These are phyloP conservation scores for Primulina tabacum DNA, from an alignment of 257 asterid genomes.

Conservation along the genomic window DNA sequence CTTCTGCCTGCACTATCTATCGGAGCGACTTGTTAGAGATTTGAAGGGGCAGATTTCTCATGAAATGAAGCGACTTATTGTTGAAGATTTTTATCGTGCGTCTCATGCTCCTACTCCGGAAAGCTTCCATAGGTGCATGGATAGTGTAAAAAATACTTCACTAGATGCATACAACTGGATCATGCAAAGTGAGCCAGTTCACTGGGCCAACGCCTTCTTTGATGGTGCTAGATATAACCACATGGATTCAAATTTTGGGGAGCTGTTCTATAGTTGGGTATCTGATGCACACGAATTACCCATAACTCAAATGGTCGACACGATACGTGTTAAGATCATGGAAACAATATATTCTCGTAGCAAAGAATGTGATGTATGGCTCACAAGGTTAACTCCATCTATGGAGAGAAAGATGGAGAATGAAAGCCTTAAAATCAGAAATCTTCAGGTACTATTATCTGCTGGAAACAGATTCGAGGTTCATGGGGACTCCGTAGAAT, in stretches of 20 bases:
- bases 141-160: constrained; percentile 75
- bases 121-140: constrained; percentile 64
- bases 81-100: constrained; percentile 69
- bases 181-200: constrained; percentile 81
- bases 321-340: constrained; percentile 62
- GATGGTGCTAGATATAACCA: constrained; percentile 82
- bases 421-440: constrained; percentile 53
- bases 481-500: constrained; percentile 64
- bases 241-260: constrained; percentile 75
- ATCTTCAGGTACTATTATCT: constrained; percentile 42
- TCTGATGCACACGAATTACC: constrained; percentile 91
- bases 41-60: constrained; percentile 78
- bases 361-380: constrained; percentile 61
- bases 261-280: constrained; percentile 79
- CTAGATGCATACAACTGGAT: constrained; percentile 80
- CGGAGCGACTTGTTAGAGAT: constrained; percentile 82
- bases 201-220: constrained; percentile 86
- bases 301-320: constrained; percentile 90
- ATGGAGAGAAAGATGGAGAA: constrained; percentile 76
- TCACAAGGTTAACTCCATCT: constrained; percentile 68
- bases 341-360: constrained; percentile 61
- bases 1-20: constrained; percentile 70
- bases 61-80: constrained; percentile 80
- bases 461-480: constrained; percentile 63
- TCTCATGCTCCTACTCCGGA: constrained; percentile 68